Evolutionary conservation across 164 flowering plant genomes (phyloP), one percentile per base, ranked within the genome.

Genomic region (Echeveria elegans): DNA sequence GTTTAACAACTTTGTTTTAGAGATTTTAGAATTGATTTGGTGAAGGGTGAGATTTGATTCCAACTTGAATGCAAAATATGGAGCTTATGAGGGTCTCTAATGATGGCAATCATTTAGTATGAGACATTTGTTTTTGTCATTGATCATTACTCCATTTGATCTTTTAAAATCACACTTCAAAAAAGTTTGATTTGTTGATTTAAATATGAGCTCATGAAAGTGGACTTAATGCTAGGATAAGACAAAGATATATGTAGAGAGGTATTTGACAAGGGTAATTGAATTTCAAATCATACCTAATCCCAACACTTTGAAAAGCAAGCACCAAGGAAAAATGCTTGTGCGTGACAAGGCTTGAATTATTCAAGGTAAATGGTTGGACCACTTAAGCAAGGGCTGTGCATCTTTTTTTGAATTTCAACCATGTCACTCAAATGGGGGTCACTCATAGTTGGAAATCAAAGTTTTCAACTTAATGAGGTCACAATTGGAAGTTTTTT

Each of bases 241-340:
- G 60, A 26, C 60, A 53, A 53, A 6, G 26, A 53, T 53, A 26
- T 24, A 6, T 53, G 16, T 53, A 8, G 60, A 26, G 30, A 26
- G 10, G 60, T 53, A 53, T 24, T 53, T 53, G 60, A 53, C 60
- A 24, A 24, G 30, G 10, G 60, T n/a, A 53, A 53, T 10, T 53
- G 30, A 31, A 53, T 24, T 53, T 53, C 60, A 53, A 24, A 53
- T 53, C 60, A 53, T 53, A 53, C 60, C 56, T 50, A 53, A 24
- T 26, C 31, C 31, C 60, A 53, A 11, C 60, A 53, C 30, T 26
- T 53, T 53, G 60, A 53, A 53, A 53, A 24, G 60, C 31, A 53
- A 53, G 31, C 16, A 26, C 31, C 60, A 24, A 53, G 18, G 31
- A 26, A 34, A n/a, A 26, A 53, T 53, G 60, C 60, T 53, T 24